Base-by-base conservation (phyloP, 768 basidiomycete genomes). In the Russula ochroleuca region DNA sequence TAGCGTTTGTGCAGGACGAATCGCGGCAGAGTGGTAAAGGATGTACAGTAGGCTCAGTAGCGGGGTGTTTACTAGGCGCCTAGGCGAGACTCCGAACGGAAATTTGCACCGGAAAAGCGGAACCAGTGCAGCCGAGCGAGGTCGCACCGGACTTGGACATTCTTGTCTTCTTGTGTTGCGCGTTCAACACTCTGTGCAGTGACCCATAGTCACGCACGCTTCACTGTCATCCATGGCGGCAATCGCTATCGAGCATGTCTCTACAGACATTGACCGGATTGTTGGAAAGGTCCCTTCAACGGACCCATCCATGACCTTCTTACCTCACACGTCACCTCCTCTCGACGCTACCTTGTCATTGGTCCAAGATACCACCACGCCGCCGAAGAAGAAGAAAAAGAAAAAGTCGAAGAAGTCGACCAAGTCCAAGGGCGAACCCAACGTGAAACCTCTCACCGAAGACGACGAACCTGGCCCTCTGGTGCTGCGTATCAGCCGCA, bases 401-500 rank as follows among this genome's bases (percentile, higher is more conserved):
- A 74, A 80, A 73, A 86, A 85, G 74, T 83, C 85, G 70, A 90
- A 87, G 74, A 86, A 85, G 75, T 85, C 85, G 71, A 82, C 84
- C 73, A 85, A 82, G 71, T 65, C 81, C 38, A 82, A 85, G 73
- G 87, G 84, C 72, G 74, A 78, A n/a, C 72, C 78, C 4, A 82
- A 81, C 67, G 74, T 63, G 60, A 73, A 38, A 69, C 72, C 57
- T 72, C 70, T 23, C 50, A 71, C 68, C 31, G 76, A 78, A 37
- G 74, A 75, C 33, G 81, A 82, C 33, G 76, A 75, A 50, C 73
- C 77, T 40, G 82, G 82, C 50, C 84, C 84, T 17, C 80, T 86
- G 0, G 84, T 88, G 40, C 81, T 94, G 3, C 90, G 88, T 73
- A 94, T 95, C 69, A 91, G 88, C 76, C 83, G 93, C 68, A 94